Evolutionary conservation across 208 protist genomes (phyloP), one percentile per base, ranked within the genome.

Genomic region (Lotmaria passim): DNA sequence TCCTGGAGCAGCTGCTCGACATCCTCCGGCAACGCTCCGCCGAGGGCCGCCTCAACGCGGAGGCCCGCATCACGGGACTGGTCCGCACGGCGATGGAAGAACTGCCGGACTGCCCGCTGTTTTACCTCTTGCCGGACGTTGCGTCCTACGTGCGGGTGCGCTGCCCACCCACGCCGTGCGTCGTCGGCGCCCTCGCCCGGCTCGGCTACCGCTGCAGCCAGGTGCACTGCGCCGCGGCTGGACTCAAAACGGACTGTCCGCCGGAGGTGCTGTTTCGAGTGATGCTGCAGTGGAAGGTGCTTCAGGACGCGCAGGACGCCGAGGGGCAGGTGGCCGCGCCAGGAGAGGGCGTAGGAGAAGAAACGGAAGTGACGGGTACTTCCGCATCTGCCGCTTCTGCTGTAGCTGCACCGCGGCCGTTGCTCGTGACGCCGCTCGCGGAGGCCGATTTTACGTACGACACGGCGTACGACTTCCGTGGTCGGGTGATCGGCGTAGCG

Each of bases 171-270:
- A 92, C 89, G 17, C 86, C 87, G 31, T 50, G 64, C 26, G 78
- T 97, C 67, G 83, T 95, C 53, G 85, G 76, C 10, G 92, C 92
- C 5, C 69, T 98, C 6, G 72, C 66, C 7, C 83, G 90, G 24
- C 73, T 91, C 21, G 95, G 95, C 17, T 98, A 97, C 69, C 64
- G 74, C 23, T 94, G 89, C 73, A 98, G 91, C 31, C 85, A 96
- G 43, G 93, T 98, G 38, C 97, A 99, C 78, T 96, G 90, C 66
- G 75, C 81, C 36, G 81, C 90, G 0, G 69, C 83, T 5, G 93
- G 86, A 5, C 62, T 99, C 24, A 99, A 99, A 75, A 98, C 95
- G 26, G 85, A 97, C 76, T 96, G 90, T 57, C 97, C 97, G 0
- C 81, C 85, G 2, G 75, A 90, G 36, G 77, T 95, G 19, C 73